These are phyloP conservation scores for Vinca minor DNA, from an alignment of 257 asterid genomes.

Conservation along the genomic window DNA sequence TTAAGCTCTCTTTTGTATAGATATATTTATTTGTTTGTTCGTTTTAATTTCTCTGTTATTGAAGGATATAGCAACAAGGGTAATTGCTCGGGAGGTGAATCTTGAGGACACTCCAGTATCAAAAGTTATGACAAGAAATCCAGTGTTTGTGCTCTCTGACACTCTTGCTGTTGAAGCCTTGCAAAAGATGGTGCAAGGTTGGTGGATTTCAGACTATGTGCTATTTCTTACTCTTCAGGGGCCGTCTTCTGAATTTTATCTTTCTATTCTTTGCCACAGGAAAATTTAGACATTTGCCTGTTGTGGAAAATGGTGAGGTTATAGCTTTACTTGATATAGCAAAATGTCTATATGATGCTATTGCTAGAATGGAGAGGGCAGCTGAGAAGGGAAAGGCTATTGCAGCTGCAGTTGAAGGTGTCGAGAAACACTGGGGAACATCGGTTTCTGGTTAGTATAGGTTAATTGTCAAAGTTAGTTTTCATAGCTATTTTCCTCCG, in stretches of 20 bases:
- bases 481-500: background rate
- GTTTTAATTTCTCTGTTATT: conserved; percentile 2
- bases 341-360: conserved; percentile 91
- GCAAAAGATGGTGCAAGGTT: conserved; percentile 99
- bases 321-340: conserved; percentile 93
- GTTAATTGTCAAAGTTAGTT: conserved; percentile 5
- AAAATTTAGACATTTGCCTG: conserved; percentile 92
- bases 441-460: conserved; percentile 66
- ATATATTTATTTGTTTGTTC: background rate
- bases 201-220: conserved; percentile 9
- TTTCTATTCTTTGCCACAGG: conserved; percentile 38
- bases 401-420: conserved; percentile 98
- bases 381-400: conserved; percentile 99
- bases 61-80: conserved; percentile 86
- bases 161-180: conserved; percentile 97
- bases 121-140: conserved; percentile 93
- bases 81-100: conserved; percentile 71
- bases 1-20: background rate
- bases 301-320: conserved; percentile 95
- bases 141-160: conserved; percentile 91
- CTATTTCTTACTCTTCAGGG: background rate
- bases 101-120: conserved; percentile 83
- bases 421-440: conserved; percentile 95
- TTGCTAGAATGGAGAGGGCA: conserved; percentile 95
- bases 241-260: background rate